phyloP scores from a whole-genome alignment of 169 alveolate species.

The Eimeria brunetti region DNA sequence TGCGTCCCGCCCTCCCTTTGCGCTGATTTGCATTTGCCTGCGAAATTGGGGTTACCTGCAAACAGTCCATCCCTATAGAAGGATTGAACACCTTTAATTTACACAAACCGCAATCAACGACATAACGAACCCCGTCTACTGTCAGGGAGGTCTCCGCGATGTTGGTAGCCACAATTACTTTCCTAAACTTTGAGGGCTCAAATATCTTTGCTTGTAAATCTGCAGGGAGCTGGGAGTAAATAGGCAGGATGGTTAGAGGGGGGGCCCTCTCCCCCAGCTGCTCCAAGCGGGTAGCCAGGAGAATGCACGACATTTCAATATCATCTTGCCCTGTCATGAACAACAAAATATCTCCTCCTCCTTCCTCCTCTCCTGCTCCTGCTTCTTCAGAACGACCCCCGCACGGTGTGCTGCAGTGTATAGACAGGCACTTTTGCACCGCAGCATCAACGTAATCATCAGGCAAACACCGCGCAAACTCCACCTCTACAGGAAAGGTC shows the following conservation, averaged over 20 bases:
- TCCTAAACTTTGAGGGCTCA: slow-evolving; percentile 90
- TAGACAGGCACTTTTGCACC: slow-evolving; percentile 98
- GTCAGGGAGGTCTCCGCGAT: slow-evolving; percentile 99
- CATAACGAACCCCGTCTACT: slow-evolving; percentile 98
- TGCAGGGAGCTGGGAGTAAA: slow-evolving; percentile 98
- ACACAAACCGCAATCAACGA: slow-evolving; percentile 99
- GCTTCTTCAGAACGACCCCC: not conserved
- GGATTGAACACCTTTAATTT: slow-evolving; percentile 99
- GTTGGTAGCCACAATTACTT: slow-evolving; percentile 99
- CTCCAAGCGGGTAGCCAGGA: slow-evolving; percentile 94
- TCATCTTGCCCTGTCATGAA: slow-evolving; percentile 99
- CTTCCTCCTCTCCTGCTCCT: slow-evolving; percentile 74
- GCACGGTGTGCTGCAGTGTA: slow-evolving; percentile 95
- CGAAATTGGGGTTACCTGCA: slow-evolving; percentile 99
- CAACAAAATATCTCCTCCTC: slow-evolving; percentile 97
- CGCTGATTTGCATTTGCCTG: slow-evolving; percentile 99
- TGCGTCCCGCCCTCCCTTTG: slow-evolving; percentile 99
- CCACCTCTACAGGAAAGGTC: slow-evolving; percentile 98
- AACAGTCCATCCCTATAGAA: slow-evolving; percentile 99
- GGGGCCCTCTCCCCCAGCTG: slow-evolving; percentile 85
- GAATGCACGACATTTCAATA: slow-evolving; percentile 98
- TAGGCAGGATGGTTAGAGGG: slow-evolving; percentile 95
- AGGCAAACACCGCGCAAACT: slow-evolving; percentile 94
- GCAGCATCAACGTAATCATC: slow-evolving; percentile 99
- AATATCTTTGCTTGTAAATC: slow-evolving; percentile 98